Evolutionary conservation across 805 yeast species (phyloP), one percentile per base, ranked within the genome.

Genomic region (Metschnikowia drakensbergensis): DNA sequence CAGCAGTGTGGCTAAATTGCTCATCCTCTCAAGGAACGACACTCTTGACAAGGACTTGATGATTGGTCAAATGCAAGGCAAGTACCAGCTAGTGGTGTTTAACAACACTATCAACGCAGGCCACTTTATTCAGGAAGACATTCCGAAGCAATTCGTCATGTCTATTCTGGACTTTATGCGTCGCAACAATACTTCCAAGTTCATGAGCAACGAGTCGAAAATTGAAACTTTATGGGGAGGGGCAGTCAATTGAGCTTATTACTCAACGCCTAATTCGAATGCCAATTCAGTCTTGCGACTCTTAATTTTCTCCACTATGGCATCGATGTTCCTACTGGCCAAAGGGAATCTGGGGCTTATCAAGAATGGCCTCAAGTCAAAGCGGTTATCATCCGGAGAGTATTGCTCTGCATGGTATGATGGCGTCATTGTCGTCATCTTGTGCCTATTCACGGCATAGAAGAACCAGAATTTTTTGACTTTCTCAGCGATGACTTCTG

Each of bases 1-100:
- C 4, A 48, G 52, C 27, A 54, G 51, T 17, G 54, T 66, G 6
- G 82, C 91, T 0, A 86, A 89, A 58, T 58, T 94, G 46, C 74
- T 94, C 36, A 75, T 94, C 1, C 67, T 95, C 11, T 95, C 98
- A 0, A 96, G 96, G 3, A 86, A 91, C 45, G 97, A 94, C 55
- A 82, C 86, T 22, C 73, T 95, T 29, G 99, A 94, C 66, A 89
- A 85, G 54, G 79, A 79, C 34, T 72, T 94, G 42, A 89, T 91
- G 65, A 83, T 94, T 45, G 99, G 97, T 0, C 99, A 95, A 66
- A 94, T 94, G 99, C 98, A 91, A 67, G 99, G 99, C 1, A 84
- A 83, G 63, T 94, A 86, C 65, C 99, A 95, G 67, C 75, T 94
- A 36, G 82, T 88, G 10, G 94, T 90, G 4, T 84, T 89, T 63